phyloP scores from a whole-genome alignment of 192 early-diverging fungal species.

The Linnemannia exigua region DNA sequence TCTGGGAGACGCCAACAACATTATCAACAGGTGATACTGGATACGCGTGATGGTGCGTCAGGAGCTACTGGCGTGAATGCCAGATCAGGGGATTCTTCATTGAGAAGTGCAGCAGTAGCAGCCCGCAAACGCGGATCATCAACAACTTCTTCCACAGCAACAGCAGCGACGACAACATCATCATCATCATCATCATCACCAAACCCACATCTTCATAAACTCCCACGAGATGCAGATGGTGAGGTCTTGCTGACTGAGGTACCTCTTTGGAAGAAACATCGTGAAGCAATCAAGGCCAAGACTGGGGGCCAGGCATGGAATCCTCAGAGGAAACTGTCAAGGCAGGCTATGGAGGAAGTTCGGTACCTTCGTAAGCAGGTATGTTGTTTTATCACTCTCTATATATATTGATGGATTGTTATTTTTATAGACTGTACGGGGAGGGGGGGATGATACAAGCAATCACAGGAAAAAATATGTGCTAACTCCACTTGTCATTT shows the following conservation, averaged over 20 bases:
- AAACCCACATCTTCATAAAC: slow-evolving; percentile 19
- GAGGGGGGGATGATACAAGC: no score
- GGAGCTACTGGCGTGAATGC: no score
- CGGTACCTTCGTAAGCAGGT: slow-evolving; percentile 51
- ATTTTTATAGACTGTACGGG: no score
- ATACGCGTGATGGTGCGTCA: no score
- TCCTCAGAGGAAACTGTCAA: slow-evolving; percentile 27
- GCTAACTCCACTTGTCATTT: no score
- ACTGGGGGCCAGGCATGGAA: slow-evolving; percentile 35
- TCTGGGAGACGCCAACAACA: not conserved
- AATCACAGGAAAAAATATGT: no score
- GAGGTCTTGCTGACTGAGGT: not conserved
- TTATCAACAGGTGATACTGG: not conserved
- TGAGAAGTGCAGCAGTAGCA: not conserved
- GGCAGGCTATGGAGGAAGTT: slow-evolving; percentile 46
- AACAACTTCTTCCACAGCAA: no score
- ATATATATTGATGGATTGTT: no score
- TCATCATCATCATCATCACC: slow-evolving; percentile 11
- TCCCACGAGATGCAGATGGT: not conserved
- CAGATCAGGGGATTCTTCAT: no score
- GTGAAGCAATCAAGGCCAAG: slow-evolving; percentile 35
- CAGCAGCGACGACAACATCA: not conserved
- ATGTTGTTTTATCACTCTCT: no score
- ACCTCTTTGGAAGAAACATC: slow-evolving; percentile 39
- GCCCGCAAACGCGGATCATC: not conserved